A percentile compares a stretch with the other conserved stretches of the same genome.
phyloP scores from a whole-genome alignment of 176 grass and related monocot genomes.

The Rhipidocladum racemiflorum region DNA sequence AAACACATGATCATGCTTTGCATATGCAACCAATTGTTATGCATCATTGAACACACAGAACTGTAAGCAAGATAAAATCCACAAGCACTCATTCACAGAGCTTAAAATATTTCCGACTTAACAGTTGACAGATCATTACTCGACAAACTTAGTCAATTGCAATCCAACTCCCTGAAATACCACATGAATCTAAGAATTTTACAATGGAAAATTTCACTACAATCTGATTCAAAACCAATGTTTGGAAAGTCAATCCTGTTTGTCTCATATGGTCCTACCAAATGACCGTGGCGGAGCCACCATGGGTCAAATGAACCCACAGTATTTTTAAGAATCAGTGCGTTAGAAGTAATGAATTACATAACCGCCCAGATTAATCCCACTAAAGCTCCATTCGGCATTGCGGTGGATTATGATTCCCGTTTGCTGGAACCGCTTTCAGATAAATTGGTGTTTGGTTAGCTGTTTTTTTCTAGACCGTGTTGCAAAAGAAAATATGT shows the following conservation, averaged over 20 bases:
- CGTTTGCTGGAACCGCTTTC: not conserved
- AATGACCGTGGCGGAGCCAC: not conserved
- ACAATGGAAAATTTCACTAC: not conserved
- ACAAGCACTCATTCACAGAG: not conserved
- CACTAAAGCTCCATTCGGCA: not conserved
- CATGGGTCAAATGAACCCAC: not conserved
- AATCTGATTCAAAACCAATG: not conserved
- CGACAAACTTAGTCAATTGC: not conserved
- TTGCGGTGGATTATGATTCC: not conserved
- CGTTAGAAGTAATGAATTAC: not conserved
- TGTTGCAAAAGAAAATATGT: not conserved
- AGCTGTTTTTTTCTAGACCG: not conserved
- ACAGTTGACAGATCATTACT: not conserved
- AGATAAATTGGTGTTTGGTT: not conserved
- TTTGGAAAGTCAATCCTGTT: not conserved
- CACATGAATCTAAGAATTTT: conserved; percentile 1
- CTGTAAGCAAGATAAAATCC: not conserved
- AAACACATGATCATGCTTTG: not conserved
- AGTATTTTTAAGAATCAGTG: conserved; percentile 7
- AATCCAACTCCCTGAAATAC: not conserved
- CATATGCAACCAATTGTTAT: not conserved
- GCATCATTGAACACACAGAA: not conserved
- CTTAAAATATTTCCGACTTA: not conserved
- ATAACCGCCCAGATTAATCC: not conserved
- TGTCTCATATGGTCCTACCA: not conserved